Evolutionary conservation across 805 yeast species (phyloP), one percentile per base, ranked within the genome.

Genomic region (Candida xyloterini): DNA sequence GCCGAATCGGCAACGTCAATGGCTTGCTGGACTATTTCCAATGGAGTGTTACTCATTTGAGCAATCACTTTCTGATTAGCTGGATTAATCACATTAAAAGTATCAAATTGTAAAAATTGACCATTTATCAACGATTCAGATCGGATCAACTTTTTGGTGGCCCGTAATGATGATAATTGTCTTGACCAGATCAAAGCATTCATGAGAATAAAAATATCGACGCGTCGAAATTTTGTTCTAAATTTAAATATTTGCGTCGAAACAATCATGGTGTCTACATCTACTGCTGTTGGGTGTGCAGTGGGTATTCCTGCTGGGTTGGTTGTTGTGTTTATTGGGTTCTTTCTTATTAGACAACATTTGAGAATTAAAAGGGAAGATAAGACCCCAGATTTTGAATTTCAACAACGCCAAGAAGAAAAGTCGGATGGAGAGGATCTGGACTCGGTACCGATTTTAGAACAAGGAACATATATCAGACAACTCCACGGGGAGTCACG

Each of bases 81-180:
- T 3, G 97, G 97, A 59, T 91, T 86, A 7, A 21, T 15, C 23
- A 46, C 47, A 5, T 30, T 33, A 27, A 43, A 36, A 10, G 27
- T 38, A 3, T n/a, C 23, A 16, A 26, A 27, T 18, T 38, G 22
- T 6, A 40, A n/a, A 26, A 77, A 89, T 51, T 78, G 65, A 30
- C 96, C 96, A 53, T 84, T 78, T 59, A 87, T 67, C 47, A 67
- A 76, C 5, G 81, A 81, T 37, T 77, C 73, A n/a, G 79, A 72
- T 58, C 71, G 67, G 39, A 83, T 45, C 24, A 84, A 66, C 11
- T 68, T 67, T 9, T 23, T 4, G n/a, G 78, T 76, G 33, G 67
- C 66, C 40, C 16, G 10, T 33, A 46, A 34, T 14, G 43, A 33
- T 9, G 38, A 30, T 16, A 34, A 26, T 25, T 18, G 15, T 10